These are phyloP conservation scores for Parascedosporium putredinis DNA, from an alignment of 2,329 filamentous ascomycete species.

Conservation along the genomic window DNA sequence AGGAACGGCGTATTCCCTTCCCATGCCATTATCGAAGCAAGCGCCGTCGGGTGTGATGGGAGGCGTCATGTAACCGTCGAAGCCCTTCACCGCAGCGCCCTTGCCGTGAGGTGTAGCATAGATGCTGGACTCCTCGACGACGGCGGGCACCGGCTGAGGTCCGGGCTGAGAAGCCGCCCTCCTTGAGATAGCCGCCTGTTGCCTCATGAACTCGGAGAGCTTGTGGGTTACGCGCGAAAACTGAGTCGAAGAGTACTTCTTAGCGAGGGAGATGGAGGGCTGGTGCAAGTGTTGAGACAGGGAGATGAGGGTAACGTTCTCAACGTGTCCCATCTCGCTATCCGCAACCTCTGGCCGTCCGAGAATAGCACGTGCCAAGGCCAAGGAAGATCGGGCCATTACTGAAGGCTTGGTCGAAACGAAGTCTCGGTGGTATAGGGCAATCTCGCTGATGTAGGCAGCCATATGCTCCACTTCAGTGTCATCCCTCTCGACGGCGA, in stretches of 20 bases:
- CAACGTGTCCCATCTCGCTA: constrained; percentile 65
- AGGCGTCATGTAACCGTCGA: constrained; percentile 71
- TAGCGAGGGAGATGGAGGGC: constrained; percentile 45
- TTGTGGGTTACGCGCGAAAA: constrained; percentile 43
- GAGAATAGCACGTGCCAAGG: constrained; percentile 77
- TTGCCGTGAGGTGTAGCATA: constrained; percentile 70
- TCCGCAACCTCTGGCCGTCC: constrained; percentile 66
- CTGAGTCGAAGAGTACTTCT: constrained; percentile 47
- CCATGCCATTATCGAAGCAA: constrained; percentile 36
- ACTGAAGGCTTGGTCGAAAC: constrained; percentile 85
- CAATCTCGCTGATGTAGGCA: constrained; percentile 87
- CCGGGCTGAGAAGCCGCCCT: constrained; percentile 24
- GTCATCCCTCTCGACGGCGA: constrained; percentile 69
- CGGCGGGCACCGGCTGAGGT: constrained; percentile 47
- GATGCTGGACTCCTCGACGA: constrained; percentile 45
- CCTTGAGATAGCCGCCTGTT: constrained; percentile 46
- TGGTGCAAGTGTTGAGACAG: constrained; percentile 50
- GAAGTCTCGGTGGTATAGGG: constrained; percentile 93
- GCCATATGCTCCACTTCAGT: constrained; percentile 90
- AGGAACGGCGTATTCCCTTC: constrained; percentile 38
- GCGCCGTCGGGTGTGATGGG: constrained; percentile 73
- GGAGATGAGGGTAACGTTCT: constrained; percentile 54
- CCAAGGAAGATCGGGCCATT: constrained; percentile 79
- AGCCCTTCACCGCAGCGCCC: constrained; percentile 48
- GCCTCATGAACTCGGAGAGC: constrained; percentile 48